Percentiles rank a stretch among this genome's conserved stretches.
These are phyloP conservation scores for Coniochaeta sp. DNA, from an alignment of 2,329 filamentous ascomycete species.

Conservation along the genomic window DNA sequence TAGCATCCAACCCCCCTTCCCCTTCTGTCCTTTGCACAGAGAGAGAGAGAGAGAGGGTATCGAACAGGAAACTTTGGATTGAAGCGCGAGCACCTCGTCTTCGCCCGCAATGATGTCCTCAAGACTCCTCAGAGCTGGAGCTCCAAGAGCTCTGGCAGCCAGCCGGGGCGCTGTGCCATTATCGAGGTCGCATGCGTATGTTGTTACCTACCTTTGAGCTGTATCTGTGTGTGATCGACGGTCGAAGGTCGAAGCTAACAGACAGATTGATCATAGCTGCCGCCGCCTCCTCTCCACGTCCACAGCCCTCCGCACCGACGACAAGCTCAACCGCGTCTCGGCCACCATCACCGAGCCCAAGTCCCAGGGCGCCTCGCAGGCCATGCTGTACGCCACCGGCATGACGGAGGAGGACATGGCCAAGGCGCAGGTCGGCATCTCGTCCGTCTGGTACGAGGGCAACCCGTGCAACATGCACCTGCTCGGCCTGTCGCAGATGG, in stretches of 20 bases:
- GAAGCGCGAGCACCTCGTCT: not conserved
- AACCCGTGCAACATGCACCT: conserved; percentile 99
- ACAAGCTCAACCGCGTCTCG: conserved; percentile 75
- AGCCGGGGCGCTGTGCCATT: conserved; percentile 13
- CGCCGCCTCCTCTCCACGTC: conserved; percentile 46
- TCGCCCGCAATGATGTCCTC: conserved; percentile 14
- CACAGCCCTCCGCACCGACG: conserved; percentile 38
- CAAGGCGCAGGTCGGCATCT: conserved; percentile 97
- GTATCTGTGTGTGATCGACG: too few relatives aligned
- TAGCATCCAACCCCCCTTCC: too few relatives aligned
- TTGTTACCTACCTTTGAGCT: not conserved
- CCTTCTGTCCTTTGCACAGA: not conserved
- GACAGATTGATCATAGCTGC: too few relatives aligned
- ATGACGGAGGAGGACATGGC: conserved; percentile 80
- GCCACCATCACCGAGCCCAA: conserved; percentile 88
- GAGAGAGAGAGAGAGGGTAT: too few relatives aligned
- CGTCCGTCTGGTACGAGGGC: conserved; percentile 94
- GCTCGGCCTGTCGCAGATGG: conserved; percentile 75
- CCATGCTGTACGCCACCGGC: conserved; percentile 96
- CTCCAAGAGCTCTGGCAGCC: conserved; percentile 17
- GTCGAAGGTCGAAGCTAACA: too few relatives aligned
- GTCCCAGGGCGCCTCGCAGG: conserved; percentile 95
- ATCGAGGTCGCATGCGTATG: conserved; percentile 15
- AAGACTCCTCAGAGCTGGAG: conserved; percentile 14
- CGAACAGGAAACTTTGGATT: not conserved